Base-by-base conservation (phyloP, 768 basidiomycete species). In the Termitomyces sp. region DNA sequence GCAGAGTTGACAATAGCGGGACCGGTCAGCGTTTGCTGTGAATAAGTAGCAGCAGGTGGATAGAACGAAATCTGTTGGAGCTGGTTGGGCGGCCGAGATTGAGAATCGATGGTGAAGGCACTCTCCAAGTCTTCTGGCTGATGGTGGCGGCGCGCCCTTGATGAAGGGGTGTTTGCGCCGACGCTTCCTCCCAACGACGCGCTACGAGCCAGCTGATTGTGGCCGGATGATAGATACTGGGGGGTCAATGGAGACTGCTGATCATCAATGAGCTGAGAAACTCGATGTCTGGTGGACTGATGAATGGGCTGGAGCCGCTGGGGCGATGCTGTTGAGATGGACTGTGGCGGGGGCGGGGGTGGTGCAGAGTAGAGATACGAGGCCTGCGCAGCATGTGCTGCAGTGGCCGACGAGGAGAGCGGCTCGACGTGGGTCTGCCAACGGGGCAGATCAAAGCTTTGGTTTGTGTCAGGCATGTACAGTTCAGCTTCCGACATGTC, bases 401-500 rank as follows among this genome's bases (percentile, higher is more conserved):
- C 56, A 63, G 70, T 63, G 53, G 71, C 63, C 38, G 73, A 60
- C 78, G 81, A 64, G 65, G 73, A 60, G 69, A 76, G 57, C 80
- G 77, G 60, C 83, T 94, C 67, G 72, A 77, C 63, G 83, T 78
- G 70, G 78, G 85, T 61, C 77, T 73, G 85, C 87, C 81, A 83
- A 82, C 81, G 63, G 78, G 85, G 79, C 81, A 98, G 64, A 73
- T 89, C 88, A 74, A 89, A 91, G 74, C 82, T 83, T 76, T 90
- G 87, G 84, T 89, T 87, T 66, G 84, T 72, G 76, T 82, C 83
- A 74, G 79, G 76, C 78, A 89, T 87, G 81, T 85, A 87, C 58
- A 85, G 79, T 75, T 87, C 85, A 68, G 84, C 79, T 81, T 87
- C 84, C 66, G 85, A 86, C 85, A 88, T 87, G 71, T 65, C 70